phyloP scores from a whole-genome alignment of 1,284 basidiomycete species.

The Leccinum fallax region DNA sequence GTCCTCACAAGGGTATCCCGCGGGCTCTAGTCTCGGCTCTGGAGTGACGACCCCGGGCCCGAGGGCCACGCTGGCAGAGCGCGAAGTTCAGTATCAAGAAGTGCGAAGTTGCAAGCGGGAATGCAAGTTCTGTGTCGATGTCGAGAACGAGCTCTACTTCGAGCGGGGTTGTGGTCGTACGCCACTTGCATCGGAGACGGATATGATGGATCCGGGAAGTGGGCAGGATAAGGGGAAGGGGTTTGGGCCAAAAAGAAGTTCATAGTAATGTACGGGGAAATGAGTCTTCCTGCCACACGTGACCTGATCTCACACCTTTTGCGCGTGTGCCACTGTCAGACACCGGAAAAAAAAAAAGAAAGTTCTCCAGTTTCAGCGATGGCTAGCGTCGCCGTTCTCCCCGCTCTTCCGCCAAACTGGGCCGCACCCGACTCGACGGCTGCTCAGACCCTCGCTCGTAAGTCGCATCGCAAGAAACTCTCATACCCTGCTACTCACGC shows the following conservation, averaged over 20 bases:
- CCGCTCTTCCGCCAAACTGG: slow-evolving; percentile 30
- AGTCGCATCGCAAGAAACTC: slow-evolving; percentile 9
- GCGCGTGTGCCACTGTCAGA: not conserved
- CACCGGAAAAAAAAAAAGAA: not conserved
- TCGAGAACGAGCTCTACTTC: not conserved
- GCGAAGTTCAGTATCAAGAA: slow-evolving; percentile 36
- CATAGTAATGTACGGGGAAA: not conserved
- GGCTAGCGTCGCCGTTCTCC: slow-evolving; percentile 26
- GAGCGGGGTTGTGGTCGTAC: no score
- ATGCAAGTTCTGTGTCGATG: not conserved
- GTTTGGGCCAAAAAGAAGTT: not conserved
- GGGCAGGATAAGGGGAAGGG: no score
- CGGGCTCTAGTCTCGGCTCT: slow-evolving; percentile 2
- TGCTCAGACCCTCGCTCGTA: slow-evolving; percentile 28
- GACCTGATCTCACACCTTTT: slow-evolving; percentile 16
- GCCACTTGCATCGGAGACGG: no score
- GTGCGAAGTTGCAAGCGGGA: slow-evolving; percentile 28
- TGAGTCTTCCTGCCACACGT: slow-evolving; percentile 14
- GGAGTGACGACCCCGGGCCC: slow-evolving; percentile 20
- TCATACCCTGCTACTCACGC: slow-evolving; percentile 8
- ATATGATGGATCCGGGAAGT: no score
- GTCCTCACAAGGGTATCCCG: not conserved
- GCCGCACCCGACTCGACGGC: slow-evolving; percentile 13
- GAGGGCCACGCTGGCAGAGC: slow-evolving; percentile 35
- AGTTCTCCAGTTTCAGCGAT: slow-evolving; percentile 11